Conservation (phyloP, 2,329 filamentous ascomycete genomes). For the Emmonsia crescens region DNA sequence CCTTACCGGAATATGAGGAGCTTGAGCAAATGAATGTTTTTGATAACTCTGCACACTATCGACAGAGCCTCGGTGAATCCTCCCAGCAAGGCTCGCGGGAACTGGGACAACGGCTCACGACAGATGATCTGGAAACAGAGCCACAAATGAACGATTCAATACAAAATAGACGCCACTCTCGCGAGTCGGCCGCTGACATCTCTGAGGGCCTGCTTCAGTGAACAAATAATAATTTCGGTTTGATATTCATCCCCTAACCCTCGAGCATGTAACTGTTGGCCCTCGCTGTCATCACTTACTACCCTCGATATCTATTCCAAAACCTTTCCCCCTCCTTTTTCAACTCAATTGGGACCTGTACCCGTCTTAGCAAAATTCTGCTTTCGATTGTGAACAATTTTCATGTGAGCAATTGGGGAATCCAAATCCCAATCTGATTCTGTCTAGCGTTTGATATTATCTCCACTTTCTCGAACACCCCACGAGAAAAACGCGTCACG, state of each 20-base stretch:
- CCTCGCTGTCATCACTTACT: not conserved
- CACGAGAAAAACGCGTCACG: not conserved
- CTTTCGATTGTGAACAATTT: no score
- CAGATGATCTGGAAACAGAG: slow-evolving; percentile 3
- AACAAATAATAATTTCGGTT: not conserved
- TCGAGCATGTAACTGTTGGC: not conserved
- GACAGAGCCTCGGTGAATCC: not conserved
- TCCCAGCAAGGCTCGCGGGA: not conserved
- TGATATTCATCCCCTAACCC: not conserved
- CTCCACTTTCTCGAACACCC: not conserved
- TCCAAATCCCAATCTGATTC: not conserved
- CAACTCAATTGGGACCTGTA: no score
- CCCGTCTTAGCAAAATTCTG: no score
- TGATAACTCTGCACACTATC: not conserved
- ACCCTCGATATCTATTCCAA: no score
- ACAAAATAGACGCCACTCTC: not conserved
- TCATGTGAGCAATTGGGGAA: no score
- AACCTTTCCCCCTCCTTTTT: no score
- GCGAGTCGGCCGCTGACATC: not conserved
- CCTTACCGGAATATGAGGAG: slow-evolving; percentile 35
- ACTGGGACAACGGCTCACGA: not conserved
- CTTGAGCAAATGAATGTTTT: slow-evolving; percentile 34
- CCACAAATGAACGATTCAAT: not conserved
- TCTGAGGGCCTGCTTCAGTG: not conserved
- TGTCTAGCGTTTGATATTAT: not conserved